Evolutionary conservation across 148 eudicot species (phyloP).

Genomic region (Heliamphora exappendiculata): DNA sequence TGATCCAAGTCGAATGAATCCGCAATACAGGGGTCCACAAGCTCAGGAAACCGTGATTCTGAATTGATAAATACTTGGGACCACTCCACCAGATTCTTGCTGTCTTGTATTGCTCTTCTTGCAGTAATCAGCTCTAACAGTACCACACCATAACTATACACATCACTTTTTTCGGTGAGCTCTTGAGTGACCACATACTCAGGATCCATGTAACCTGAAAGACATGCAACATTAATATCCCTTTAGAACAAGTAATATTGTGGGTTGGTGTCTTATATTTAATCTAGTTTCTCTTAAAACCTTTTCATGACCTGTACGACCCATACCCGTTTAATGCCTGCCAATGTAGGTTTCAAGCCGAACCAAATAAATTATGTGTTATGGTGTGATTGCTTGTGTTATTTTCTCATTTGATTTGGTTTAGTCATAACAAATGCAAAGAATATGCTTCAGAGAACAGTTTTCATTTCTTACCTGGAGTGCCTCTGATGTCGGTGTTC

Average conservation of each 20-base stretch:
- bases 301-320: too few species aligned
- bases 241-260: neutral
- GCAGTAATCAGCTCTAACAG: conserved; percentile 70
- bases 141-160: conserved; percentile 90
- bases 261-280: too few species aligned
- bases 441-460: neutral
- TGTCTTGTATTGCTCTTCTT: conserved; percentile 72
- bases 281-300: too few species aligned
- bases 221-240: neutral
- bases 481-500: conserved; percentile 88
- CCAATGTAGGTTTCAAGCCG: too few species aligned
- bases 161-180: conserved; percentile 91
- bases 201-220: conserved; percentile 93
- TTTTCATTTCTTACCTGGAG: conserved; percentile 58
- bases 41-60: conserved; percentile 54
- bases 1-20: conserved; percentile 77
- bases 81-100: conserved; percentile 82
- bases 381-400: too few species aligned
- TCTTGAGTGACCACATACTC: conserved; percentile 79
- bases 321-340: too few species aligned
- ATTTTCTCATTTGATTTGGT: too few species aligned
- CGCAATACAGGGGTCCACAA: conserved; percentile 65
- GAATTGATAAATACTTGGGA: conserved; percentile 46
- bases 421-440: too few species aligned
- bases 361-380: too few species aligned